Base-by-base conservation (phyloP, 768 basidiomycete genomes). In the Termitomyces heimii region DNA sequence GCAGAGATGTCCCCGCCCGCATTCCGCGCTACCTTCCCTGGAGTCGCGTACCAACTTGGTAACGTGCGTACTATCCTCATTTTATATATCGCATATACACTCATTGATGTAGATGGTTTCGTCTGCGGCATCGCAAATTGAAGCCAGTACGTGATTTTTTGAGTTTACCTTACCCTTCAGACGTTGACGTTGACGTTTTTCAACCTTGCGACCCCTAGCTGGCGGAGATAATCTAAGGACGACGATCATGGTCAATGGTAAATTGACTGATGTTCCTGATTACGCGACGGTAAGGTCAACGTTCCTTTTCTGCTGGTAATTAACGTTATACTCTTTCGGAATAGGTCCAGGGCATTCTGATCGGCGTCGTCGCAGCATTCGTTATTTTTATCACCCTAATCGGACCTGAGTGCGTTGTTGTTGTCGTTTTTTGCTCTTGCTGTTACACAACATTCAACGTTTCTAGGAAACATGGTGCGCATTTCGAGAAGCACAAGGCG, bases 21-120 rank as follows among this genome's bases (percentile, higher is more conserved):
- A 0, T 95, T 94, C 79, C 79, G 94, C 56, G 89, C 92, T 4
- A 88, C 88, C 1, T 94, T 92, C 77, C 88, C 89, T 39, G 92
- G 92, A 57, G 82, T 92, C 0, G 83, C 88, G 3, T 94, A 94
- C 71, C 92, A 93, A 64, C 63, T 93, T 26, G 90, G 92, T 43
- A 92, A 90, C 70, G 78, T 78, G 55, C 24, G 75, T 78, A 69
- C 5, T 3, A 5, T 5, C n/a, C 2, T 18, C 4, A 12, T 14
- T 34, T 8, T 14, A 40, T 70, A 63, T 2, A 6, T 28, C 18
- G 8, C 42, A 12, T 14, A 18, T 58, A 32, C 5, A n/a, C n/a
- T n/a, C n/a, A 13, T 18, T 32, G n/a, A 24, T 29, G 37, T 20
- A 80, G 78, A 82, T 82, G 80, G 72, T 89, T 14, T 87, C 86